Evolutionary conservation across 371 early-diverging fungal genomes (phyloP).

Genomic region (Synchytrium microbalum): DNA sequence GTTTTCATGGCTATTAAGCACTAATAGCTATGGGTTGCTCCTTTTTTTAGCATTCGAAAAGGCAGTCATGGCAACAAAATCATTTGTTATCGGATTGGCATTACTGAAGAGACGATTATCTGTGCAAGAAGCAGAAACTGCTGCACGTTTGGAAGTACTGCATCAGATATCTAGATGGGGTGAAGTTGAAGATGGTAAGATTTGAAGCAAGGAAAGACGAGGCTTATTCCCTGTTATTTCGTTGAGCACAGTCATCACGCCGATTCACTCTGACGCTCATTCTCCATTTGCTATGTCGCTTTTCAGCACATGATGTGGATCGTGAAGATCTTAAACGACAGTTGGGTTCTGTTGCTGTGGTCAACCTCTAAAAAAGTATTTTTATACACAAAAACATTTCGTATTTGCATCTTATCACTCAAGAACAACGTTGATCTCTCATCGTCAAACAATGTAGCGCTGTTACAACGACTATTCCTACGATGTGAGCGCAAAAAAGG

Average conservation of each 20-base stretch:
- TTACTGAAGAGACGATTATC: conserved; percentile 62
- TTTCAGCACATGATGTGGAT: conserved; percentile 40
- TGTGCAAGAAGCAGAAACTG: conserved; percentile 70
- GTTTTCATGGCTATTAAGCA: no score
- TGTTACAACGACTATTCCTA: no score
- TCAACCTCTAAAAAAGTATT: no score
- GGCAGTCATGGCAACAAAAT: conserved; percentile 79
- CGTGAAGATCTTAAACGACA: conserved; percentile 40
- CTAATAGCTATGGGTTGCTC: conserved; percentile 4
- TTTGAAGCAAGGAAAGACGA: not conserved
- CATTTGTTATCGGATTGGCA: conserved; percentile 80
- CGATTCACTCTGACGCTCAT: conserved; percentile 5
- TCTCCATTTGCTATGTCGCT: not conserved
- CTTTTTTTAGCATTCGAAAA: conserved; percentile 68
- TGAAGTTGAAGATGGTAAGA: conserved; percentile 75
- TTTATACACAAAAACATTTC: no score
- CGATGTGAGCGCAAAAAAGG: no score
- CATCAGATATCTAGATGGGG: conserved; percentile 89
- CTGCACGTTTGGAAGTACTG: conserved; percentile 76
- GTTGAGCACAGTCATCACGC: not conserved
- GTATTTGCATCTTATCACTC: no score
- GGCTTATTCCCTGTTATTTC: not conserved
- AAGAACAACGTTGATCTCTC: no score
- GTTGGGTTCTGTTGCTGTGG: conserved; percentile 34
- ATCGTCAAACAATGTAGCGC: no score